Percentiles rank a stretch among this genome's conserved stretches.
Conservation (phyloP, 805 yeast species). For the Saturnispora diversa region DNA sequence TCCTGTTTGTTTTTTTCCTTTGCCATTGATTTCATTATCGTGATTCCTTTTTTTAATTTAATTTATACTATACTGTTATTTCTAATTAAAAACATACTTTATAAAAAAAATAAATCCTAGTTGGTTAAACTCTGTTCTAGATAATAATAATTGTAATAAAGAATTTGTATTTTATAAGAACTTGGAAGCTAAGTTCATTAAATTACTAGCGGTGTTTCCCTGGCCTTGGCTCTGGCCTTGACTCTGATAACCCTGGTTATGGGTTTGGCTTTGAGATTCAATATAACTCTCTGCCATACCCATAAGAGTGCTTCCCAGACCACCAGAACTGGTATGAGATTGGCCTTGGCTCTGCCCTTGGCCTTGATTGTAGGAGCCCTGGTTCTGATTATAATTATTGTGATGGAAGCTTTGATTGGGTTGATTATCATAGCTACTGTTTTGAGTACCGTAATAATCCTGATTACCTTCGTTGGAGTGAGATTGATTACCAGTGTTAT, state of each 20-base stretch:
- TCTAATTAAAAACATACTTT: not conserved
- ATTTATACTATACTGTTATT: not conserved
- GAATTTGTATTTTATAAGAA: constrained; percentile 5
- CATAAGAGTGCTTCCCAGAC: constrained; percentile 2
- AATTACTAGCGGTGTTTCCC: constrained; percentile 7
- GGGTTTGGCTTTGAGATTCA: not conserved
- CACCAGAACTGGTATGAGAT: not conserved
- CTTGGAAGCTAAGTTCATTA: constrained; percentile 13
- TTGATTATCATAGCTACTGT: too few species aligned
- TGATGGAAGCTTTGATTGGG: not conserved
- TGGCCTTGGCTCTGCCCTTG: not conserved
- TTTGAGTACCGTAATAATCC: too few species aligned
- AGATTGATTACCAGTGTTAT: too few species aligned
- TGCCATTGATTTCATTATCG: not conserved
- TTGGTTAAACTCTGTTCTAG: not conserved
- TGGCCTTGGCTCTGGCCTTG: not conserved
- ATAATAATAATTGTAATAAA: too few species aligned
- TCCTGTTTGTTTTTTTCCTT: not conserved
- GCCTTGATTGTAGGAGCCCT: not conserved
- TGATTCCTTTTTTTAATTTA: not conserved
- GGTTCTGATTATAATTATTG: not conserved
- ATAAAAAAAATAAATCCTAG: not conserved
- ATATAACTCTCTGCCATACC: constrained; percentile 8
- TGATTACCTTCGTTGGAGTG: too few species aligned
- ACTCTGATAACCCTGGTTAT: not conserved